Conservation (phyloP, 73 alveolate genomes). For the Paramecium biaurelia region DNA sequence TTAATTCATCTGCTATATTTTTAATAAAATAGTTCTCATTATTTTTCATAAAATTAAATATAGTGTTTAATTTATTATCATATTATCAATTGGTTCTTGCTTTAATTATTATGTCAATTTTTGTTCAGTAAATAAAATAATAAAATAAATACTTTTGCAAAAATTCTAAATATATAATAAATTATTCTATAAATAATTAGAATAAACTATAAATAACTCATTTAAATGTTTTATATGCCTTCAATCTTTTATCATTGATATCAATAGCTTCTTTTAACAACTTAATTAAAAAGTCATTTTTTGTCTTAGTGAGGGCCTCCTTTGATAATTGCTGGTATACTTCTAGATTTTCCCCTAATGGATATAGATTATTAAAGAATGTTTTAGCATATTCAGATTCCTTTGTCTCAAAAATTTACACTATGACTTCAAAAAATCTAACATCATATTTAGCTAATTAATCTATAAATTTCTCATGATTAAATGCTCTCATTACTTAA, state of each 20-base stretch:
- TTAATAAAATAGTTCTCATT: neutral
- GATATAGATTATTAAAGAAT: neutral
- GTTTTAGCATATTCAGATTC: slow-evolving; percentile 50
- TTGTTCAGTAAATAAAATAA: too few species aligned
- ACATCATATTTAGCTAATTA: neutral
- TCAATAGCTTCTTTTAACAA: slow-evolving; percentile 1
- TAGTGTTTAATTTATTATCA: neutral
- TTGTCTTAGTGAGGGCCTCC: neutral
- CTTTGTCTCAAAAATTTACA: neutral
- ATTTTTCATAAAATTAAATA: too few species aligned
- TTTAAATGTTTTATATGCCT: neutral
- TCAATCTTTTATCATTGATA: neutral
- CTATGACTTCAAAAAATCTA: neutral
- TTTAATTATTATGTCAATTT: too few species aligned
- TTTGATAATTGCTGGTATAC: neutral
- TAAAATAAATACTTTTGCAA: too few species aligned
- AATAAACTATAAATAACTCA: neutral
- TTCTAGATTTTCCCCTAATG: neutral
- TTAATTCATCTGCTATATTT: neutral
- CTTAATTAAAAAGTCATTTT: slow-evolving; percentile 25
- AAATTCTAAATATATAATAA: too few species aligned
- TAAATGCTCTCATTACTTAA: slow-evolving; percentile 51
- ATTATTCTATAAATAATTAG: neutral
- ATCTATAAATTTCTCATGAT: slow-evolving; percentile 30
- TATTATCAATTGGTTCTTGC: too few species aligned